phyloP scores from a whole-genome alignment of 2,329 filamentous ascomycete genomes.

The Dactylellina parvicollis region DNA sequence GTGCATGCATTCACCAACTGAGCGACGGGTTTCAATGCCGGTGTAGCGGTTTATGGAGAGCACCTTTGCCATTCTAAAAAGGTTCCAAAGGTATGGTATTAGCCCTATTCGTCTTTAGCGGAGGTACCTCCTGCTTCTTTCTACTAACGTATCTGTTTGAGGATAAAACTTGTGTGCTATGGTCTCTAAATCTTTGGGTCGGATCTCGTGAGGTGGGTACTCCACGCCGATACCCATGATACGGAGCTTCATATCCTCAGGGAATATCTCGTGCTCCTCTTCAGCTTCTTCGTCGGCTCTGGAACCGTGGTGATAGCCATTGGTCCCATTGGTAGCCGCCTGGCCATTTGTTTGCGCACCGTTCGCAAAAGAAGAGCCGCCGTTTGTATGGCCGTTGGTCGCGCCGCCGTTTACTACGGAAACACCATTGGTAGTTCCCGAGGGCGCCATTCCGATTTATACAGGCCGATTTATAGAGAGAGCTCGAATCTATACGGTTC shows the following conservation, averaged over 20 bases:
- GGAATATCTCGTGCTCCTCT: conserved; percentile 53
- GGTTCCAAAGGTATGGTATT: neutral
- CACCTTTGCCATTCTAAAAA: conserved; percentile 70
- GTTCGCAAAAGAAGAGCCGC: neutral
- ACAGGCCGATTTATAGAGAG: neutral
- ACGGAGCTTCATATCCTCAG: conserved; percentile 68
- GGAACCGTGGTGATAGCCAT: conserved; percentile 2
- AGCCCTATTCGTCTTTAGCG: neutral
- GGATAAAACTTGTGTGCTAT: conserved; percentile 70
- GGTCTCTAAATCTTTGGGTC: conserved; percentile 66
- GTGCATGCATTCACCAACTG: conserved; percentile 71
- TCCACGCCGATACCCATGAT: conserved; percentile 70
- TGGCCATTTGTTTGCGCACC: neutral
- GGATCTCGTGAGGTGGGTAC: conserved; percentile 70
- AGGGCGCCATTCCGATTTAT: conserved; percentile 24
- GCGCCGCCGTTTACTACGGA: conserved; percentile 2
- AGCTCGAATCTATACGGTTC: neutral
- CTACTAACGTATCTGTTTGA: conserved; percentile 67
- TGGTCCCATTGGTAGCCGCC: conserved; percentile 4
- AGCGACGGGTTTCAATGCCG: conserved; percentile 72
- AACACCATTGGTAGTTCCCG: conserved; percentile 8
- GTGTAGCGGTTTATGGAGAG: conserved; percentile 72
- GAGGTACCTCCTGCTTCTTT: neutral
- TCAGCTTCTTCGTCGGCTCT: conserved; percentile 27
- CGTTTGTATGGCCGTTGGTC: conserved; percentile 15